phyloP scores from a whole-genome alignment of 768 basidiomycete genomes.

The Trametes cubensis region DNA sequence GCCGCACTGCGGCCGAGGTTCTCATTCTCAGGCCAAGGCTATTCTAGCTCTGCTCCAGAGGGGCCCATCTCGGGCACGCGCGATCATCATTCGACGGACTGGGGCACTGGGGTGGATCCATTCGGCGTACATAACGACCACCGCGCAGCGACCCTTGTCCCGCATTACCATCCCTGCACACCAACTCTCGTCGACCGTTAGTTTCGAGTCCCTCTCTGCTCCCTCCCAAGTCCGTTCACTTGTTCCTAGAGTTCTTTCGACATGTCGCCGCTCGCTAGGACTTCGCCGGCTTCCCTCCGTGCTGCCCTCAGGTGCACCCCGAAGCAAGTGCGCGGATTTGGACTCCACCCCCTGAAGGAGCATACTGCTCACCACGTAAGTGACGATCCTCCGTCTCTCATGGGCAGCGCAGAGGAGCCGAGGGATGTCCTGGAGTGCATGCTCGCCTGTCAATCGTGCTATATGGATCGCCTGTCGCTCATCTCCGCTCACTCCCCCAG shows the following conservation, averaged over 20 bases:
- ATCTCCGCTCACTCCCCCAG: constrained; percentile 19
- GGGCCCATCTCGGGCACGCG: constrained; percentile 3
- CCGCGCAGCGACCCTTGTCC: not conserved
- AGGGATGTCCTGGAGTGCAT: too few relatives aligned
- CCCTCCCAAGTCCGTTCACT: not conserved
- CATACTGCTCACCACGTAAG: constrained; percentile 20
- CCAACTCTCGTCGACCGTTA: not conserved
- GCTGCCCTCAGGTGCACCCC: constrained; percentile 17
- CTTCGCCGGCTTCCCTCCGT: constrained; percentile 15
- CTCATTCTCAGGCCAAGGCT: constrained; percentile 21
- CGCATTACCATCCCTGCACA: constrained; percentile 5
- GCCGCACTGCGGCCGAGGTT: not conserved
- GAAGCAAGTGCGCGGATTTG: constrained; percentile 13
- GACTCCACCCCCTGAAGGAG: constrained; percentile 14
- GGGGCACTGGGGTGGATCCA: not conserved
- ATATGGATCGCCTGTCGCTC: not conserved
- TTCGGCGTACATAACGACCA: constrained; percentile 15
- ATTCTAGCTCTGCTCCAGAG: constrained; percentile 23
- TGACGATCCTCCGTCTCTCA: not conserved
- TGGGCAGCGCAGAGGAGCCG: not conserved
- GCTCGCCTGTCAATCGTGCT: too few relatives aligned
- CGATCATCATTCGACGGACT: constrained; percentile 6
- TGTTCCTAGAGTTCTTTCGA: not conserved
- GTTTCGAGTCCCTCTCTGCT: not conserved
- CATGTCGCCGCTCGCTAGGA: constrained; percentile 20